Evolutionary conservation across 1,139 yeast genomes (phyloP), one percentile per base, ranked within the genome.

Genomic region (Suhomyces chickasaworum): DNA sequence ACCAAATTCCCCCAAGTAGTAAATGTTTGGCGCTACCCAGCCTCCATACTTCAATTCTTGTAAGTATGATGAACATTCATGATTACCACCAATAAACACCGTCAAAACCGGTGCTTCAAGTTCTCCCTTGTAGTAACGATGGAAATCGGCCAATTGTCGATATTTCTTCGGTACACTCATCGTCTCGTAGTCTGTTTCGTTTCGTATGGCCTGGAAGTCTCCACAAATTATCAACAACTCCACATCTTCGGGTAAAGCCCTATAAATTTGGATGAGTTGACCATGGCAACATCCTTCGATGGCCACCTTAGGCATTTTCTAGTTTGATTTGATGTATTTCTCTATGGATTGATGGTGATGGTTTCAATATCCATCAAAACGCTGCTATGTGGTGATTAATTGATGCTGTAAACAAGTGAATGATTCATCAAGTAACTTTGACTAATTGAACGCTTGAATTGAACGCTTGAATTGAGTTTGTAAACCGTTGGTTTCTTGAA

Each of bases 241-340:
- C 0, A 80, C 78, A 9, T 52, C 44, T 6, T 53, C 39, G 2
- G 65, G 58, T 5, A 70, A 43, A 15, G 60, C 52, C 4, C 57
- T 48, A 59, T 90, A 91, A 2, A 91, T 85, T 9, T 61, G 57
- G 52, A 82, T 69, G 35, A 93, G 75, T 50, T 83, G 84, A 1
- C 99, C 98, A 64, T 93, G 99, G 53, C 96, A 84, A 63, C 99
- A 93, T 16, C 99, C 99, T 59, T 89, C 93, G 0, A 90, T 77
- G 5, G 95, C 96, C 12, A 90, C 60, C n/a, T 43, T 53, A 13
- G 37, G 22, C 45, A 42, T 42, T 5, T 21, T 27, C 12, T 12
- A 16, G 15, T 7, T 15, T 13, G 7, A 13, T 15, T 3, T 13
- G 16, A 3, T 31, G 37, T n/a, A 22, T 12, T 7, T 20, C 7